Evolutionary conservation across 805 yeast genomes (phyloP), one percentile per base, ranked within the genome.

Genomic region (Pichia thaimueangensis): DNA sequence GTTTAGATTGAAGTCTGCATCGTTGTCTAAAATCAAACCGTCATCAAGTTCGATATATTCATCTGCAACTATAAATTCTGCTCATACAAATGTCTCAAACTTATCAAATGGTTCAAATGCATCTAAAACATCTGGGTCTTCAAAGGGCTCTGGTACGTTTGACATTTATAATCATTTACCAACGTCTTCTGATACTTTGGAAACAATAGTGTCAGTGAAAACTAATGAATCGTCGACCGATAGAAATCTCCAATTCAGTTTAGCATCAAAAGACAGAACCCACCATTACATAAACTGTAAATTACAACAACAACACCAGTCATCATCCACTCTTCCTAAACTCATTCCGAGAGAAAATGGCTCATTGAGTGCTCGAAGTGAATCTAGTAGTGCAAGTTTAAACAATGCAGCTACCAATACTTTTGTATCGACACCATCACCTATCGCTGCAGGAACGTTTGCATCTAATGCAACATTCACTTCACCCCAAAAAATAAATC

Each of bases 1-100:
- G n/a, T n/a, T n/a, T n/a, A 27, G 20, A 22, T 12, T 21, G 11
- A 21, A 16, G n/a, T 9, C 8, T 15, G n/a, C n/a, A n/a, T n/a
- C n/a, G n/a, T n/a, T n/a, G n/a, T 4, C 17, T 6, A 41, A 24
- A 7, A n/a, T 30, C 15, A 42, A 37, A 23, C 34, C 45, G 4
- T 42, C 45, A 12, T 37, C 45, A 17, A 31, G 37, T 21, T 42
- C 45, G 6, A 42, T 42, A 6, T 32, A 31, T 20, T 42, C 45
- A 6, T 22, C 37, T 22, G n/a, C 45, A 17, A 37, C 41, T 21
- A 15, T 29, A 9, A 17, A 11, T 3, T 31, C 42, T 12, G 31
- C 24, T 27, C 28, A 21, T 8, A 27, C 39, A 10, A 28, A 27
- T 21, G 2, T 27, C 11, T 21, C 35, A 6, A 32, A 32, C 21